phyloP scores from a whole-genome alignment of 192 early-diverging fungal genomes.

The Mortierella alpina region DNA sequence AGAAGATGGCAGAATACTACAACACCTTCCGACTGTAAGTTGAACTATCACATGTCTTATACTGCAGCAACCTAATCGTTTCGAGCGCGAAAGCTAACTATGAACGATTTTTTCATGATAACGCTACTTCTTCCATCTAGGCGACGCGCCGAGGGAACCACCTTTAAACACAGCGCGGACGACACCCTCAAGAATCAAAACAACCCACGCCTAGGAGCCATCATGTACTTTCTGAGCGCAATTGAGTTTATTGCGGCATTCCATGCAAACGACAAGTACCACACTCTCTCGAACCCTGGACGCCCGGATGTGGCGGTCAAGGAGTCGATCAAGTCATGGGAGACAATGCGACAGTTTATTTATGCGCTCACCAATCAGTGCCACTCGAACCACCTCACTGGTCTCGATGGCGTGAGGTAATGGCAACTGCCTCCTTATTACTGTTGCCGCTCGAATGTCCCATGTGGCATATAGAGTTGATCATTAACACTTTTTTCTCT shows the following conservation, averaged over 20 bases:
- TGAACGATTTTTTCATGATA: neutral
- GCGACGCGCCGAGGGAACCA: constrained; percentile 29
- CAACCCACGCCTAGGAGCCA: constrained; percentile 26
- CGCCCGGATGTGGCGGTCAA: constrained; percentile 38
- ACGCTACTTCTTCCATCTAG: neutral
- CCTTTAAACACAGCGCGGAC: constrained; percentile 40
- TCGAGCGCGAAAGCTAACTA: neutral
- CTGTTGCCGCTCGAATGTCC: neutral
- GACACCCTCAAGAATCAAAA: constrained; percentile 29
- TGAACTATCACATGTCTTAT: neutral
- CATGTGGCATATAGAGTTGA: neutral
- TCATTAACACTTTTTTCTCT: neutral
- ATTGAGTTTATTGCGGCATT: constrained; percentile 51
- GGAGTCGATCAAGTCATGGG: constrained; percentile 43
- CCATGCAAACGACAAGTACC: constrained; percentile 50
- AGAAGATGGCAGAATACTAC: constrained; percentile 37
- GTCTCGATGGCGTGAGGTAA: constrained; percentile 48
- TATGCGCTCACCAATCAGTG: constrained; percentile 44
- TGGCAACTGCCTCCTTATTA: neutral
- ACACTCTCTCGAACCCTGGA: constrained; percentile 33
- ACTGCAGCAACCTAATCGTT: neutral
- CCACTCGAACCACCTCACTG: constrained; percentile 30
- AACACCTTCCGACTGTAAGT: constrained; percentile 39
- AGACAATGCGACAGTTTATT: constrained; percentile 54
- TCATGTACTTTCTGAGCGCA: constrained; percentile 45